phyloP scores from a whole-genome alignment of 192 early-diverging fungal genomes.

The Geosiphon pyriformis region DNA sequence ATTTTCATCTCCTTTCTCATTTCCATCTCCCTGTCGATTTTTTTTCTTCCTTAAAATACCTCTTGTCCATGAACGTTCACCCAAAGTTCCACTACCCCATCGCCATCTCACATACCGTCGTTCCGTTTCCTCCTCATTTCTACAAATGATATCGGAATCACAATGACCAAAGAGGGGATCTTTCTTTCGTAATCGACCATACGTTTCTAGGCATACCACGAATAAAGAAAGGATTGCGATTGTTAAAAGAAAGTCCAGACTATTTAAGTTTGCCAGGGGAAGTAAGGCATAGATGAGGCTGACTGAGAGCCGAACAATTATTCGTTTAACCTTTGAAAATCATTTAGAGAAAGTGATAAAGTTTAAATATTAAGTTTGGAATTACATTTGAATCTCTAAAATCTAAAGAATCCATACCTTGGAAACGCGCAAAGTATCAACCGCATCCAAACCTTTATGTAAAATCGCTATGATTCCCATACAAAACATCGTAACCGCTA shows the following conservation, averaged over 20 bases:
- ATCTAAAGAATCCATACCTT: constrained; percentile 21
- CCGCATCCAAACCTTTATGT: constrained; percentile 25
- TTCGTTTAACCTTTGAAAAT: constrained; percentile 11
- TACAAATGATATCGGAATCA: constrained; percentile 8
- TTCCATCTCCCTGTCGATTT: not conserved
- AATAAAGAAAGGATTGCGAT: constrained; percentile 8
- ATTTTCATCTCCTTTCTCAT: not conserved
- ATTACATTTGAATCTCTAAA: not conserved
- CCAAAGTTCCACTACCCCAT: constrained; percentile 7
- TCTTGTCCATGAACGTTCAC: not conserved
- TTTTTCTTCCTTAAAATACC: constrained; percentile 7
- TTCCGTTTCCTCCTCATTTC: not conserved
- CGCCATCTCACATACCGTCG: constrained; percentile 19
- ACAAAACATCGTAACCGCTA: constrained; percentile 16
- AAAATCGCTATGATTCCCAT: constrained; percentile 23
- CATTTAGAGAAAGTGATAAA: not conserved
- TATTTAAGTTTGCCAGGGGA: constrained; percentile 15
- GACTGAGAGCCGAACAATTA: constrained; percentile 8
- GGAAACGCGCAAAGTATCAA: constrained; percentile 15
- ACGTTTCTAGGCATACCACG: constrained; percentile 23
- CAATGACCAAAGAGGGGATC: constrained; percentile 11
- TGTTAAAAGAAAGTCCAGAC: constrained; percentile 3
- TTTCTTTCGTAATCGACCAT: constrained; percentile 17
- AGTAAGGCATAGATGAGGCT: constrained; percentile 20
- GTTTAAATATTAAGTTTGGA: not conserved